These are phyloP conservation scores for Ustilago hordei DNA, from an alignment of 1,284 basidiomycete species.

Conservation along the genomic window DNA sequence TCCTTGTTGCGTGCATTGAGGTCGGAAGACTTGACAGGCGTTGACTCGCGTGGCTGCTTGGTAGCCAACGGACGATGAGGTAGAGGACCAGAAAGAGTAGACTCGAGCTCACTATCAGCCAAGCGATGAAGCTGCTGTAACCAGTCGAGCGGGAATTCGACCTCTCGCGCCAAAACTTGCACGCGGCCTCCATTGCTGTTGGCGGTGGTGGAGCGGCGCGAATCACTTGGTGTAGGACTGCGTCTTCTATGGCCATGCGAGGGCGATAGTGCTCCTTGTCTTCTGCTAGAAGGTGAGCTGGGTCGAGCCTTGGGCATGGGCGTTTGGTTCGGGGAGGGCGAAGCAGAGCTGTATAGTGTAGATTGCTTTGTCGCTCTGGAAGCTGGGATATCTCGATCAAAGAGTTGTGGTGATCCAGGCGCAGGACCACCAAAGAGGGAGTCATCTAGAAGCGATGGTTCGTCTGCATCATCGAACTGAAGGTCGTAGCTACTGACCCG, in stretches of 20 bases:
- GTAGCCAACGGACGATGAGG: conserved; percentile 28
- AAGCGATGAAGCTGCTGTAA: conserved; percentile 36
- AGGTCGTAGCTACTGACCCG: conserved; percentile 52
- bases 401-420: conserved; percentile 27
- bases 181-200: conserved; percentile 12
- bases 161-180: conserved; percentile 29
- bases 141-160: conserved; percentile 44
- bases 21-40: conserved; percentile 35
- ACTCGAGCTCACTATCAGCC: conserved; percentile 33
- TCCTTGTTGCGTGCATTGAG: conserved; percentile 1
- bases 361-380: conserved; percentile 14
- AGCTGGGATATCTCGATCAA: conserved; percentile 24
- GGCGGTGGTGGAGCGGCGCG: conserved; percentile 6
- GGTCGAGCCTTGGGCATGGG: conserved; percentile 43
- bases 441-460: conserved; percentile 27
- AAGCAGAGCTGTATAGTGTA: conserved; percentile 1
- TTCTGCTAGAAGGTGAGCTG: conserved; percentile 28
- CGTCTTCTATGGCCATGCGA: conserved; percentile 18
- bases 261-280: conserved; percentile 31
- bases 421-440: conserved; percentile 41
- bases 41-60: conserved; percentile 39
- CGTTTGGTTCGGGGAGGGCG: conserved; percentile 41
- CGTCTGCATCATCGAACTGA: conserved; percentile 52
- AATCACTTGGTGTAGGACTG: conserved; percentile 25
- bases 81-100: conserved; percentile 37